Evolutionary conservation across 768 basidiomycete genomes (phyloP).

Genomic region (Russula sp.): DNA sequence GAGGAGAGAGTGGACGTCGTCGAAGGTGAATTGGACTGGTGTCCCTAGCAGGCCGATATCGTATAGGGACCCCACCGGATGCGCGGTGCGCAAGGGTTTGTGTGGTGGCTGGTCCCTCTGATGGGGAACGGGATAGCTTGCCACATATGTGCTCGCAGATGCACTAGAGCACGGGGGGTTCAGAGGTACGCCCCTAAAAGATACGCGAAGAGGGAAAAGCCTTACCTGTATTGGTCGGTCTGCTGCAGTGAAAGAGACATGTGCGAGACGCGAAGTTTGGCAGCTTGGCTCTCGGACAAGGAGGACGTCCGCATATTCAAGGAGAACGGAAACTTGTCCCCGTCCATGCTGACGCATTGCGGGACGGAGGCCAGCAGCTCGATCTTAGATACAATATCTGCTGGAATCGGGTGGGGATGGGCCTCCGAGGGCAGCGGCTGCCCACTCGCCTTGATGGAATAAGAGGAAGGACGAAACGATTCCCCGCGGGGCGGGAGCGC

Average conservation of each 20-base stretch:
- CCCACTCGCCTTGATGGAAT: constrained; percentile 24
- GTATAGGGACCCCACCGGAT: constrained; percentile 44
- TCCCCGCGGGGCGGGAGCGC: constrained; percentile 34
- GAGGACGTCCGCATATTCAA: constrained; percentile 56
- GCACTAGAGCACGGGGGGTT: constrained; percentile 22
- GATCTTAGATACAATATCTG: constrained; percentile 52
- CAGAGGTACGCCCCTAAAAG: background rate
- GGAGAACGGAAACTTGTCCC: constrained; percentile 45
- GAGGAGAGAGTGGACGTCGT: constrained; percentile 47
- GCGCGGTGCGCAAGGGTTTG: constrained; percentile 48
- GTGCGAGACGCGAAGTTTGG: constrained; percentile 49
- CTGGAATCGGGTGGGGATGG: constrained; percentile 38
- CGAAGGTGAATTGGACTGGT: constrained; percentile 28
- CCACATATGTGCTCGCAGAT: constrained; percentile 37
- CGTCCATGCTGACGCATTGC: constrained; percentile 42
- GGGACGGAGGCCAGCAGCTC: constrained; percentile 63
- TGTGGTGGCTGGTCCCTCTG: constrained; percentile 55
- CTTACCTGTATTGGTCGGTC: constrained; percentile 60
- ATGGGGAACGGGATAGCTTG: constrained; percentile 53
- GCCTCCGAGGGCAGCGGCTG: constrained; percentile 13
- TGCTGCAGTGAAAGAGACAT: constrained; percentile 58
- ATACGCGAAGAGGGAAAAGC: constrained; percentile 5
- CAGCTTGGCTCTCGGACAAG: constrained; percentile 43
- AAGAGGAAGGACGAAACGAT: constrained; percentile 36
- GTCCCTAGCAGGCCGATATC: constrained; percentile 40